Evolutionary conservation across 768 basidiomycete species (phyloP), one percentile per base, ranked within the genome.

Genomic region (Boletus pseudo-olivaceus): DNA sequence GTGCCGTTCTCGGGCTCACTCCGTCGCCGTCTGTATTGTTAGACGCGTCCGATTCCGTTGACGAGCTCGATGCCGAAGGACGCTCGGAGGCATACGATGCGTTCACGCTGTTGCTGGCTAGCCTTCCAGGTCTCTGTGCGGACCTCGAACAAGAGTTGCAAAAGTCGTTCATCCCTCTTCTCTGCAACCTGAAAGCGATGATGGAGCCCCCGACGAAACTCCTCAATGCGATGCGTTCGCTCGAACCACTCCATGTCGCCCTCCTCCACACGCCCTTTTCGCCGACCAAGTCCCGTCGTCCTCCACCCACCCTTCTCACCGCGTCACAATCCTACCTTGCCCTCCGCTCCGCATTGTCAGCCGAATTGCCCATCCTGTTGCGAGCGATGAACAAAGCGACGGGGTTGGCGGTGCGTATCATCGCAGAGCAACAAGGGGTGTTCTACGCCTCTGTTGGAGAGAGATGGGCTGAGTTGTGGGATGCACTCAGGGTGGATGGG

Each of bases 381-480:
- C 58, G 55, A 6, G 73, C 84, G 17, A 68, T 91, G 52, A 78
- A 87, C 56, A 72, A 70, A n/a, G 89, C 88, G 17, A 75, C 89
- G 34, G 74, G 74, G 0, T 66, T 75, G 5, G 76, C 78, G 49
- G 75, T 89, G 0, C 61, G 73, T 4, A 74, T 80, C 26, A 72
- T 91, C 27, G 80, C 79, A 0, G 68, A 71, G 6, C 76, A 82
- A 53, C 90, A 92, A 64, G 75, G 75, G 2, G 67, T 70, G 23
- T 88, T 87, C 62, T 92, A 82, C 74, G 55, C 67, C 15, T 80
- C 80, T 37, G 78, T 88, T 7, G 75, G 79, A 40, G 81, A 82
- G 47, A 74, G 79, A 29, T 93, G 90, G 90, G 78, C 76, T 2
- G 84, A 83, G n/a, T 71, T 93, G n/a, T 93, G 90, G 90, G 87